These are phyloP conservation scores for Obba rivulosa DNA, from an alignment of 768 basidiomycete genomes.

Conservation along the genomic window DNA sequence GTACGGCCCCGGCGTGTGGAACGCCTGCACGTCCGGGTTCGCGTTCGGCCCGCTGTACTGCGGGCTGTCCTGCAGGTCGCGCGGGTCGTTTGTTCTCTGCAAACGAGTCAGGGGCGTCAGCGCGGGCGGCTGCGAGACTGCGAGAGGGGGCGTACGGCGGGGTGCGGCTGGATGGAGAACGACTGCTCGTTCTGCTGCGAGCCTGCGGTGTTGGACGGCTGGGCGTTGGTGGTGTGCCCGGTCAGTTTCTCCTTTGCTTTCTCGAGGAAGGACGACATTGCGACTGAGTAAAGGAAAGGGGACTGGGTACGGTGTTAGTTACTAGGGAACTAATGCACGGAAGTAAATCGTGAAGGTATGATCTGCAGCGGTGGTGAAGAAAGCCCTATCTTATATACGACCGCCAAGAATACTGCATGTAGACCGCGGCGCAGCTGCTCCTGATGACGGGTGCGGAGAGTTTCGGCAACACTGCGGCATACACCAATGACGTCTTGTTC, in stretches of 20 bases:
- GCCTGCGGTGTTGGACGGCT: not conserved
- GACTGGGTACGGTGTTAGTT: not conserved
- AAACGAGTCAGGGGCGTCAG: not conserved
- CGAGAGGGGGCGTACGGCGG: conserved; percentile 29
- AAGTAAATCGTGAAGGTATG: not conserved
- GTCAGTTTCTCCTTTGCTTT: conserved; percentile 15
- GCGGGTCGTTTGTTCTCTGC: conserved; percentile 58
- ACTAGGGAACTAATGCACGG: not conserved
- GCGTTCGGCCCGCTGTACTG: conserved; percentile 31
- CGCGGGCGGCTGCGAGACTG: not conserved
- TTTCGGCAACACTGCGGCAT: too few relatives aligned
- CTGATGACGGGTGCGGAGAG: too few relatives aligned
- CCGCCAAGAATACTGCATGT: too few relatives aligned
- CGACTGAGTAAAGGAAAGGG: not conserved
- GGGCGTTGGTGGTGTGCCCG: conserved; percentile 3
- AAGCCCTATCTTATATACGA: too few relatives aligned
- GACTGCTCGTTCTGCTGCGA: conserved; percentile 29
- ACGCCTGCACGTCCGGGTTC: conserved; percentile 36
- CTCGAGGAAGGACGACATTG: conserved; percentile 17
- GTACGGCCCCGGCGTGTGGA: conserved; percentile 48
- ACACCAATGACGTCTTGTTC: too few relatives aligned
- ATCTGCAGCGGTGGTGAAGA: not conserved
- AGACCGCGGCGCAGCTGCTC: too few relatives aligned
- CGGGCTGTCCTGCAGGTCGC: conserved; percentile 38
- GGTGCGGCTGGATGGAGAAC: conserved; percentile 56